Percentiles rank a stretch among this genome's conserved stretches.
Evolutionary conservation across 306 rosid genomes (phyloP).

Genomic region (Vigna trinervia): DNA sequence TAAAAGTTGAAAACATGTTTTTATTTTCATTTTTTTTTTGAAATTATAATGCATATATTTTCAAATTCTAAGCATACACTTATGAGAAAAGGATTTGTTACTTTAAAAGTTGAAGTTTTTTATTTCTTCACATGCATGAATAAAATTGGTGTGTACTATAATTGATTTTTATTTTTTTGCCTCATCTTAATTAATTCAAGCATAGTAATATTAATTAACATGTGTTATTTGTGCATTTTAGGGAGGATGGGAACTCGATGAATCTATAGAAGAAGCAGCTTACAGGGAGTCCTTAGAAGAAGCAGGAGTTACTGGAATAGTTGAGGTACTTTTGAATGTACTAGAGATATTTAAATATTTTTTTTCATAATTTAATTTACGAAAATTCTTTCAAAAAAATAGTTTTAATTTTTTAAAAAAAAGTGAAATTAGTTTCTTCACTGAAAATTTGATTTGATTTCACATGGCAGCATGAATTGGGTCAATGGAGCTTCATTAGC

Average conservation of each 20-base stretch:
- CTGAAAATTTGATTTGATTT: conserved; percentile 21
- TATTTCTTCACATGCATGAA: neutral
- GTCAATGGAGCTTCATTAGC: conserved; percentile 92
- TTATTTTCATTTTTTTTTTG: too few relatives aligned
- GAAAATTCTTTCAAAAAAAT: too few relatives aligned
- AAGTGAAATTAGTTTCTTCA: neutral
- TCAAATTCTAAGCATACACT: too few relatives aligned
- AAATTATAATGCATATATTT: too few relatives aligned
- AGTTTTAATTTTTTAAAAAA: too few relatives aligned
- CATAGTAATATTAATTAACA: neutral
- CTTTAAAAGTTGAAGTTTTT: too few relatives aligned
- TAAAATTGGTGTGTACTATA: neutral
- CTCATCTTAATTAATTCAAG: too few relatives aligned
- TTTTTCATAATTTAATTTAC: too few relatives aligned
- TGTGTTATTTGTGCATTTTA: conserved; percentile 9
- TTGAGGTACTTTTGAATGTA: conserved; percentile 59
- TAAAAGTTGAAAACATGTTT: too few relatives aligned
- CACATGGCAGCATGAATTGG: conserved; percentile 69
- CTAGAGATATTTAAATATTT: too few relatives aligned
- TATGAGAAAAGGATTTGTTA: too few relatives aligned
- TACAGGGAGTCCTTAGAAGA: conserved; percentile 84
- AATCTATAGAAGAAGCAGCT: conserved; percentile 93
- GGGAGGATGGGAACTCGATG: conserved; percentile 99
- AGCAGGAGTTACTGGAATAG: conserved; percentile 88
- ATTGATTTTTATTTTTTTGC: neutral